Base-by-base conservation (phyloP, 1,139 yeast species). In the Nakaseomyces sp. region DNA sequence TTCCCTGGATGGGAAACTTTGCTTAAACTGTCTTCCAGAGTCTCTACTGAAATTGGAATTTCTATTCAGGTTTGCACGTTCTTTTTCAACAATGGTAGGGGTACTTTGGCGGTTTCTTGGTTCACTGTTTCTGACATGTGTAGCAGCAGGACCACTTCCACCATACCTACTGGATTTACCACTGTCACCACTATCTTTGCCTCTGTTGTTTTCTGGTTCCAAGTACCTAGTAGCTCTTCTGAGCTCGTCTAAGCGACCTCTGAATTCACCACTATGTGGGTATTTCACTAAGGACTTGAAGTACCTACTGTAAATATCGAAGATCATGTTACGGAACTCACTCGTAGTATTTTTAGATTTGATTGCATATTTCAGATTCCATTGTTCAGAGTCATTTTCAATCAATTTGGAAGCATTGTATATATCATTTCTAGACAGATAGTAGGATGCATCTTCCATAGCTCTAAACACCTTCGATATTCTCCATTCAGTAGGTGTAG, bases 371-470 rank as follows among this genome's bases (percentile, higher is more conserved):
- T 39, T 43, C 5, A 50, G 30, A 18, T 44, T 45, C 16, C 38
- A 29, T 6, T 13, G 40, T 40, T 43, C 50, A 12, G 40, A n/a
- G 12, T 43, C 46, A 41, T 53, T 50, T n/a, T 48, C 49, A 24
- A 57, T 31, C 18, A 44, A 43, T 5, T 47, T 44, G 7, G 47
- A 30, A 7, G 54, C 50, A 17, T 46, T 47, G 16, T 35, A 39
- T 9, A 55, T 18, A 28, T 53, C 47, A 36, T 52, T 50, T 22
- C 44, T 45, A 9, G 44, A 44, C 24, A 57, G 37, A 36, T 50
- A 40, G 20, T 45, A 41, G 13, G 43, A 31, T 4, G 50, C 47
- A 25, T 56, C 57, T 37, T 52, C 51, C 50, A 57, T 50, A 16
- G 47, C 47, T 37, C 49, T 49, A 7, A 51, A 32, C 2, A 54